Evolutionary conservation across 192 early-diverging fungal species (phyloP), one percentile per base, ranked within the genome.

Genomic region (Coemansia sp.): DNA sequence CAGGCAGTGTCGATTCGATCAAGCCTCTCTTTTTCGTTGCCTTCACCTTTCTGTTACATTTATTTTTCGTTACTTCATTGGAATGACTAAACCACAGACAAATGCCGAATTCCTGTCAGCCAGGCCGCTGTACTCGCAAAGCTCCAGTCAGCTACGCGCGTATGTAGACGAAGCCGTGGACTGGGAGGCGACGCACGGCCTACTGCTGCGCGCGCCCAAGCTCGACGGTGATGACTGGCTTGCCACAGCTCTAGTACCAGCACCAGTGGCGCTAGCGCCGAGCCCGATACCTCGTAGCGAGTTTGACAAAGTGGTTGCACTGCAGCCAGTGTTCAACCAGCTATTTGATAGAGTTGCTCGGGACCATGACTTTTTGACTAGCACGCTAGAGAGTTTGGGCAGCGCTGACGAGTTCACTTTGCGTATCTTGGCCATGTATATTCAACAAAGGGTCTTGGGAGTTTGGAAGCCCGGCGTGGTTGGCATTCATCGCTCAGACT

Each of bases 401-500:
- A 75, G 87, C 7, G 89, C 91, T 1, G 97, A 99, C 70, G 93
- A 95, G 66, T 99, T 97, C 72, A 90, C 92, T 26, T 73, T 81
- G 40, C 73, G 86, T 0, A 67, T 96, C 1, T 96, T 93, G 69
- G 76, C 86, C 16, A 90, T 99, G 52, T 98, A 98, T 75, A 33
- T 87, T 53, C 44, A 66, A 21, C 90, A 92, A 9, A 76, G 82
- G 28, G 60, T 66, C 13, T 86, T 77, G 28, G 50, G 38, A 10
- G 66, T 69, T 5, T 26, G 26, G 13, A 73, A 92, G 77, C 65
- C 87, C 26, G 87, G 89, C 11, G 87, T 87, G 28, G 68, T 99
- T n/a, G 95, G 94, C 50, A 84, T 98, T 21, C 92, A 95, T 77
- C 88, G 97, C 50, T 95, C 91, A 21, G 97, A 99, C 80, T 99